A percentile compares a stretch with the other conserved stretches of the same genome.
Conservation (phyloP, 805 yeast species). For the Starmerella ratchasimensis region DNA sequence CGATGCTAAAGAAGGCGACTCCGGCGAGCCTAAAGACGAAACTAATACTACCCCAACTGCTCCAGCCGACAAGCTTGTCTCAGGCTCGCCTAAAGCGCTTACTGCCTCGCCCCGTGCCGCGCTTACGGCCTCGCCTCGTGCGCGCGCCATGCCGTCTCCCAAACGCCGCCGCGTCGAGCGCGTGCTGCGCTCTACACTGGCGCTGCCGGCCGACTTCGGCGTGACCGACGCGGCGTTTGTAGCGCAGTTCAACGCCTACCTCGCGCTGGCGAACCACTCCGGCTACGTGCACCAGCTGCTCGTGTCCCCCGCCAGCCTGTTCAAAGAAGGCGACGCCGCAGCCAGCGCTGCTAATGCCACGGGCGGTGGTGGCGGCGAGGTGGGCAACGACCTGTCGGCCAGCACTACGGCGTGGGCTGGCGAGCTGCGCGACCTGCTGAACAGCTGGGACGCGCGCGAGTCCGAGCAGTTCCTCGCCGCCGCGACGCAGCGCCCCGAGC, state of each 20-base stretch:
- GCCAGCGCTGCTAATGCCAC: no score
- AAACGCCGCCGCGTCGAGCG: slow-evolving; percentile 12
- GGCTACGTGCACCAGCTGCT: neutral
- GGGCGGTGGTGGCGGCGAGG: neutral
- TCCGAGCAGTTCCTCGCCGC: slow-evolving; percentile 13
- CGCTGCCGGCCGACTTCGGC: slow-evolving; percentile 18
- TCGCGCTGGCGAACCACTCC: slow-evolving; percentile 1
- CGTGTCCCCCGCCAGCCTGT: slow-evolving; percentile 9
- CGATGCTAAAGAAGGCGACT: no score
- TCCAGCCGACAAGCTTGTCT: no score
- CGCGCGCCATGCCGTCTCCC: no score
- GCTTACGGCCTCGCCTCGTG: neutral
- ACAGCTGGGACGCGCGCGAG: slow-evolving; percentile 13
- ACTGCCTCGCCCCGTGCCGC: no score
- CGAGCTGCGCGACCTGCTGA: slow-evolving; percentile 11
- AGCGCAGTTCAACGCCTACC: slow-evolving; percentile 12
- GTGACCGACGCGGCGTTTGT: slow-evolving; percentile 9
- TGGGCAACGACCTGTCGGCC: slow-evolving; percentile 1
- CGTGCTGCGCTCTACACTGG: slow-evolving; percentile 11
- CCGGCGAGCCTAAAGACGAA: no score
- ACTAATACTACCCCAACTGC: no score
- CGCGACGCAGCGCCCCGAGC: slow-evolving; percentile 7
- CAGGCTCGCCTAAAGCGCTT: no score
- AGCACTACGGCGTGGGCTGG: slow-evolving; percentile 7
- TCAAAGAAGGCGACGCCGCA: no score